Evolutionary conservation across 805 yeast species (phyloP).

Genomic region (Danielozyma ontarioensis): DNA sequence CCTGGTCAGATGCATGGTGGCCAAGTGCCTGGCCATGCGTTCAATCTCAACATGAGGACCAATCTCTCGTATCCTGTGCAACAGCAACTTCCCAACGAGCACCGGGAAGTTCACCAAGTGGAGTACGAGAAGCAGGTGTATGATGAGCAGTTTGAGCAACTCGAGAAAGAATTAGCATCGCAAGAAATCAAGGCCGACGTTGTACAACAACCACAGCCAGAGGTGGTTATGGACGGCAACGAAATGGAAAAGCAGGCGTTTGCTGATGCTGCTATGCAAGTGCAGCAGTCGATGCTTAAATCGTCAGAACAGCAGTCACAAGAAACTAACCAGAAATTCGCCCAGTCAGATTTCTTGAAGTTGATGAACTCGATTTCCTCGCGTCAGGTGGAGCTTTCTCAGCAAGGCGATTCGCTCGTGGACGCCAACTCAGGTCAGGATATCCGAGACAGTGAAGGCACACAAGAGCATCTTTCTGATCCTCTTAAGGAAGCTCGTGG

Average conservation of each 20-base stretch:
- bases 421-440: constrained; percentile 30
- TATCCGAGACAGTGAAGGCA: constrained; percentile 22
- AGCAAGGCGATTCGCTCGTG: constrained; percentile 35
- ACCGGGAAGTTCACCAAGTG: constrained; percentile 20
- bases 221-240: constrained; percentile 1
- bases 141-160: constrained; percentile 27
- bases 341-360: constrained; percentile 32
- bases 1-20: constrained; percentile 4
- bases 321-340: constrained; percentile 27
- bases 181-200: not conserved
- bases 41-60: constrained; percentile 14
- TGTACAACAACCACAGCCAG: constrained; percentile 2
- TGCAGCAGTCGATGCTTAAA: constrained; percentile 32
- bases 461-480: constrained; percentile 14
- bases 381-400: constrained; percentile 28
- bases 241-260: constrained; percentile 29
- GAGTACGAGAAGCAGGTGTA: constrained; percentile 21
- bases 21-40: constrained; percentile 3
- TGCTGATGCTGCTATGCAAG: constrained; percentile 36
- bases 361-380: constrained; percentile 35
- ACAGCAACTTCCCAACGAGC: constrained; percentile 15
- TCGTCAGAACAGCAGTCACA: constrained; percentile 14
- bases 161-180: constrained; percentile 17
- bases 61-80: constrained; percentile 12
- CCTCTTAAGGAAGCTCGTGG: constrained; percentile 9